A percentile compares a stretch with the other conserved stretches of the same genome.
These are phyloP conservation scores for Phytophthora capsici DNA, from an alignment of 352 stramenopile genomes.

Conservation along the genomic window DNA sequence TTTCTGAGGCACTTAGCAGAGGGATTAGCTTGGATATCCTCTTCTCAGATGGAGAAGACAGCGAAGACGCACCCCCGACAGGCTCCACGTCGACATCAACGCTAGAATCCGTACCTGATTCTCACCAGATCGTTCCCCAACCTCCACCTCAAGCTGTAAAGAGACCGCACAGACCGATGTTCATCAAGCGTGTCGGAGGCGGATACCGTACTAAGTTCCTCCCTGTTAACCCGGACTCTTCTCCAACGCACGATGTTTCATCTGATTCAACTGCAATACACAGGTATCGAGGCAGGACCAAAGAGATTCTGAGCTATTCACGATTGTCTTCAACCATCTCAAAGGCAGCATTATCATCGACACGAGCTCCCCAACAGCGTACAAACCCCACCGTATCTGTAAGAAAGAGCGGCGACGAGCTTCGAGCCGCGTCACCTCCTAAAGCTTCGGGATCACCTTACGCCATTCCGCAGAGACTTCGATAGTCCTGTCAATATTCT, in stretches of 20 bases:
- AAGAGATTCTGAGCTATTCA: conserved; percentile 7
- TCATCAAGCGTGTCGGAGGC: conserved; percentile 61
- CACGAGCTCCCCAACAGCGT: background rate
- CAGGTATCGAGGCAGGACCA: background rate
- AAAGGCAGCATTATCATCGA: conserved; percentile 11
- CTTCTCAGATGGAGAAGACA: conserved; percentile 55
- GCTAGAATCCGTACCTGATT: conserved; percentile 8
- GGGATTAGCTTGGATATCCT: conserved; percentile 66
- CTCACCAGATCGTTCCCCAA: conserved; percentile 12
- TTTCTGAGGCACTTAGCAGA: conserved; percentile 26
- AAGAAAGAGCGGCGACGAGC: background rate
- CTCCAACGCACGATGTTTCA: conserved; percentile 1
- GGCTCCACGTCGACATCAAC: conserved; percentile 19
- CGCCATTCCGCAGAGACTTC: conserved; percentile 26
- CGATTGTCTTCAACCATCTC: conserved; percentile 16
- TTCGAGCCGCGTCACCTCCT: conserved; percentile 14
- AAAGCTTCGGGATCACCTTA: conserved; percentile 27
- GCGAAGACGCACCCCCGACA: conserved; percentile 9
- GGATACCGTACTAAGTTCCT: conserved; percentile 54
- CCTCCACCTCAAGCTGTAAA: conserved; percentile 15
- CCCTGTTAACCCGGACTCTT: conserved; percentile 7
- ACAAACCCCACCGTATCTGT: background rate
- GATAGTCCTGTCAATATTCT: background rate
- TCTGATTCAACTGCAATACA: background rate
- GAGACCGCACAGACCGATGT: conserved; percentile 27